Percentiles rank a stretch among this genome's conserved stretches.
Evolutionary conservation across 805 yeast genomes (phyloP).

Genomic region (Spathaspora girioi): DNA sequence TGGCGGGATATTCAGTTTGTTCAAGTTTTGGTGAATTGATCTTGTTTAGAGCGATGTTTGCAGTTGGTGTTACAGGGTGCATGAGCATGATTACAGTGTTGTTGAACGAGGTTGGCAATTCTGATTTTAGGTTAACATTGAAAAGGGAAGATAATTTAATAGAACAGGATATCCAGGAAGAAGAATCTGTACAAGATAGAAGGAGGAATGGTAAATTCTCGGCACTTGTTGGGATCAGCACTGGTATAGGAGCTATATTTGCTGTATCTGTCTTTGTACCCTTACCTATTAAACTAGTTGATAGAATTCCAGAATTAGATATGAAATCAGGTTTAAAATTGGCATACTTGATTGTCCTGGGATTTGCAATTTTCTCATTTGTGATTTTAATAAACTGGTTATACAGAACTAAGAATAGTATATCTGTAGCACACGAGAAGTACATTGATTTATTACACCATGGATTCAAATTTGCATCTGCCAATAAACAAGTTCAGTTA

Average conservation of each 20-base stretch:
- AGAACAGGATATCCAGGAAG: constrained; percentile 12
- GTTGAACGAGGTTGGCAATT: constrained; percentile 51
- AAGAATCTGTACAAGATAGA: constrained; percentile 6
- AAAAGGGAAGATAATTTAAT: constrained; percentile 17
- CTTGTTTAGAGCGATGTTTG: constrained; percentile 52
- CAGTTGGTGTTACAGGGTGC: constrained; percentile 54
- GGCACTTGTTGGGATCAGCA: constrained; percentile 57
- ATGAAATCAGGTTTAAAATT: constrained; percentile 39
- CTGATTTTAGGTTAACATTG: constrained; percentile 31
- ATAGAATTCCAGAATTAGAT: constrained; percentile 31
- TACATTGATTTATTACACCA: constrained; percentile 41
- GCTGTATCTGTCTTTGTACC: constrained; percentile 55
- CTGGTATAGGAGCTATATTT: constrained; percentile 68
- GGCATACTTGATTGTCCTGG: constrained; percentile 50
- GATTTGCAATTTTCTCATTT: constrained; percentile 35
- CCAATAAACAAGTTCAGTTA: constrained; percentile 45
- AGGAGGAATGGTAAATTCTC: constrained; percentile 46
- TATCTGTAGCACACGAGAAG: constrained; percentile 14
- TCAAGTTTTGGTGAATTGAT: constrained; percentile 37
- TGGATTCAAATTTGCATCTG: constrained; percentile 47
- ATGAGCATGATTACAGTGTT: constrained; percentile 60
- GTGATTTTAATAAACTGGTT: constrained; percentile 37
- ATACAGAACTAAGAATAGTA: constrained; percentile 34
- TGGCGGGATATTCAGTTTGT: constrained; percentile 44
- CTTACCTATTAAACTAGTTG: constrained; percentile 49